Conservation (phyloP, 208 protist species). For the Crithidia sp. region DNA sequence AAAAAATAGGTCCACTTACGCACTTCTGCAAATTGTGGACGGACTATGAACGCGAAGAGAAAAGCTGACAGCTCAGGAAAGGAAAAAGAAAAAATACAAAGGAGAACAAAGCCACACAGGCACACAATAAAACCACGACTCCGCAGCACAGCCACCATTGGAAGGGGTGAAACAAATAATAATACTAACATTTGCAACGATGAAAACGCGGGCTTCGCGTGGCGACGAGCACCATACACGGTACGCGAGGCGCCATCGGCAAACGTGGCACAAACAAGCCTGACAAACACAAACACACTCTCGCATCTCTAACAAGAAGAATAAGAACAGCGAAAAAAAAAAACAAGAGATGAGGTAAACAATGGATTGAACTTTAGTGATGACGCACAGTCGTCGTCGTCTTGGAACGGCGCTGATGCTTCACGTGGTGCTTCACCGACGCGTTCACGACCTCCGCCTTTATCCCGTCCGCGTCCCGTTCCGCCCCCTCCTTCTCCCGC, state of each 20-base stretch:
- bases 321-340: neutral
- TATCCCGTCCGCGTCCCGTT: slow-evolving; percentile 29
- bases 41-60: no score
- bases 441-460: neutral
- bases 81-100: slow-evolving; percentile 8
- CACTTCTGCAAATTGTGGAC: no score
- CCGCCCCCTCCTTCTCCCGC: neutral
- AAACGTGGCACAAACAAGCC: no score
- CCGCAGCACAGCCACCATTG: no score
- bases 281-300: no score
- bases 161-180: no score
- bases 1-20: neutral
- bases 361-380: neutral
- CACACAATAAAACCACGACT: no score
- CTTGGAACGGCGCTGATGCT: slow-evolving; percentile 18
- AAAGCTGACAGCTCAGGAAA: neutral
- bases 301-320: no score
- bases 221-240: neutral
- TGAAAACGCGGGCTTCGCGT: no score
- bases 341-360: neutral
- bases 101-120: no score
- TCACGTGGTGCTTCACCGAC: slow-evolving; percentile 12
- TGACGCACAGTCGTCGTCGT: slow-evolving; percentile 21
- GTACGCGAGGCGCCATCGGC: neutral
- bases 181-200: no score